Percentiles rank a stretch among this genome's conserved stretches.
Conservation (phyloP, 768 basidiomycete species). For the Podaxis pistillaris region DNA sequence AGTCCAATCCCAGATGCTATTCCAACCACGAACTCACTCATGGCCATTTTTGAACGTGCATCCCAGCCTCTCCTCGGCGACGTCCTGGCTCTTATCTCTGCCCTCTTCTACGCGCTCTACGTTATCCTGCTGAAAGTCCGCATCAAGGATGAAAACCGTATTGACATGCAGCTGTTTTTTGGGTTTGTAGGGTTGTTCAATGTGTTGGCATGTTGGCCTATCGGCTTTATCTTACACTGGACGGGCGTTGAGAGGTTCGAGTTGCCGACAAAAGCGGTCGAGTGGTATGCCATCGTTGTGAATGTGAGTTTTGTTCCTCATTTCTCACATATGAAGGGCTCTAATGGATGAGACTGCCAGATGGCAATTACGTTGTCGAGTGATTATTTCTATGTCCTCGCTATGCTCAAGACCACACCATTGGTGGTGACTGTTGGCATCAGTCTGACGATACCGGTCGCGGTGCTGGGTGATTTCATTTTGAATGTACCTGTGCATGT, state of each 20-base stretch:
- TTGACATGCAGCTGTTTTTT: conserved; percentile 94
- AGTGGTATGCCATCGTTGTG: conserved; percentile 34
- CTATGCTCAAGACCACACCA: conserved; percentile 97
- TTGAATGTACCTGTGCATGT: conserved; percentile 39
- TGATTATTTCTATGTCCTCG: conserved; percentile 83
- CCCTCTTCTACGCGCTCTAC: conserved; percentile 86
- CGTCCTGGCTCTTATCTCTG: conserved; percentile 79
- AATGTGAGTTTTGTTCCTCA: conserved; percentile 30
- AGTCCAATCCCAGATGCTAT: conserved; percentile 19
- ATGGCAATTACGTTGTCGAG: conserved; percentile 82
- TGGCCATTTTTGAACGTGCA: conserved; percentile 38
- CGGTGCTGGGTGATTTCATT: conserved; percentile 72
- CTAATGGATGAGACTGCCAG: conserved; percentile 32
- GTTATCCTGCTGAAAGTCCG: conserved; percentile 87
- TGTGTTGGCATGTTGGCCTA: conserved; percentile 70
- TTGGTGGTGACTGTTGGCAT: conserved; percentile 91
- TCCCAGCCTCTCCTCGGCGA: conserved; percentile 52
- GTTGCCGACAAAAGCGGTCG: conserved; percentile 52
- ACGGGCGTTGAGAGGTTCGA: conserved; percentile 73
- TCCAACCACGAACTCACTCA: conserved; percentile 17
- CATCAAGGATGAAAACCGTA: conserved; percentile 75
- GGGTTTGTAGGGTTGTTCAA: conserved; percentile 93
- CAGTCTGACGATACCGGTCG: conserved; percentile 90
- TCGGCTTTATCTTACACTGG: conserved; percentile 75
- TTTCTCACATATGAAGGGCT: not conserved